Conservation (phyloP, 192 early-diverging fungal species). For the Umbelopsis ramanniana region DNA sequence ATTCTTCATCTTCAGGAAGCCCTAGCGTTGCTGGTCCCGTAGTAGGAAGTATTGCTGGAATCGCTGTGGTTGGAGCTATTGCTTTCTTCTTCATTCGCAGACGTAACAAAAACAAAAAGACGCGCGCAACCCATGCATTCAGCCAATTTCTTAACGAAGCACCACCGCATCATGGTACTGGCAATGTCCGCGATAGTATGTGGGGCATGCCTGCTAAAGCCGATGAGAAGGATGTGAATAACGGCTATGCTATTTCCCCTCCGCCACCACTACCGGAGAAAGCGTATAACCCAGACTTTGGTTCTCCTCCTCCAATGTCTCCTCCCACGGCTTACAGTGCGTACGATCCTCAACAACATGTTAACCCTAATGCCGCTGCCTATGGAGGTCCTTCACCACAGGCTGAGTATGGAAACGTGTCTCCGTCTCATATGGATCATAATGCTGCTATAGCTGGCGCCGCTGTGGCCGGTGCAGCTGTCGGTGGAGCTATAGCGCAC, state of each 20-base stretch:
- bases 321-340: conserved; percentile 7
- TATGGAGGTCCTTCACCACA: not conserved
- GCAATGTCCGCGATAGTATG: conserved; percentile 13
- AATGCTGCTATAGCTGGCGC: conserved; percentile 11
- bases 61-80: conserved; percentile 18
- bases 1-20: not conserved
- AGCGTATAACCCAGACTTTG: not conserved
- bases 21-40: conserved; percentile 15
- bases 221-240: conserved; percentile 5
- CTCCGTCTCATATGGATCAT: conserved; percentile 2
- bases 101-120: not conserved
- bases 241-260: conserved; percentile 18
- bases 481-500: not conserved
- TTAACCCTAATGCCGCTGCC: not conserved
- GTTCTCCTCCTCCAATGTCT: conserved; percentile 14
- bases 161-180: conserved; percentile 3
- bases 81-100: conserved; percentile 24
- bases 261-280: conserved; percentile 4
- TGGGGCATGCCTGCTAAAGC: conserved; percentile 13
- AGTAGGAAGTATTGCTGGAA: conserved; percentile 20
- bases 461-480: not conserved
- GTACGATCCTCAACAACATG: conserved; percentile 7
- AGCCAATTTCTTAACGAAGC: conserved; percentile 11
- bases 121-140: conserved; percentile 2
- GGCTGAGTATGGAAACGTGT: not conserved